These are phyloP conservation scores for Lunularia cruciata DNA, from an alignment of 225 moss, liverwort and hornwort species.

Conservation along the genomic window DNA sequence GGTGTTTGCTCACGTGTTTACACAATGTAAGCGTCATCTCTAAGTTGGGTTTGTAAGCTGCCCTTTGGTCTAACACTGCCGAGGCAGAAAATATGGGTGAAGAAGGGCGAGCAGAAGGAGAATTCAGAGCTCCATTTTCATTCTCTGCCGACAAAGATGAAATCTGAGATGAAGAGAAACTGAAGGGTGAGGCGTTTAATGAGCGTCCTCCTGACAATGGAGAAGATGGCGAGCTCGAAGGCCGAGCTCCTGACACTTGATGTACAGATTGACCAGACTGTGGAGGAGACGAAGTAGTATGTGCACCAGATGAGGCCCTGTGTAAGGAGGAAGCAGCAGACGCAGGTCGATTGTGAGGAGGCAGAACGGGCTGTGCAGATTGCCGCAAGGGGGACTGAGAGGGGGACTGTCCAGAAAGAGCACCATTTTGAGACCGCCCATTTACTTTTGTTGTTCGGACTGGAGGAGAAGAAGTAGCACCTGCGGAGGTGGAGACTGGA, in stretches of 20 bases:
- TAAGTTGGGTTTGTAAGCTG: slow-evolving; percentile 27
- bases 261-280: slow-evolving; percentile 13
- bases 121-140: slow-evolving; percentile 33
- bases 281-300: slow-evolving; percentile 4
- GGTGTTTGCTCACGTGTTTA: slow-evolving; percentile 66
- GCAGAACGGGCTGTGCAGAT: slow-evolving; percentile 23
- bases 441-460: slow-evolving; percentile 7
- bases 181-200: slow-evolving; percentile 13
- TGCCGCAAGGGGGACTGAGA: slow-evolving; percentile 37
- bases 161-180: slow-evolving; percentile 23
- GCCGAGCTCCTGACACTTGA: slow-evolving; percentile 20
- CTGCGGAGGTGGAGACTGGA: slow-evolving; percentile 13
- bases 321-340: slow-evolving; percentile 24
- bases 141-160: slow-evolving; percentile 19
- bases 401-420: slow-evolving; percentile 28
- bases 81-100: slow-evolving; percentile 38
- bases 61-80: slow-evolving; percentile 26
- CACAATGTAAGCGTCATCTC: slow-evolving; percentile 67
- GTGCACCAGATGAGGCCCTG: slow-evolving; percentile 18
- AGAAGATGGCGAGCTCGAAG: slow-evolving; percentile 34
- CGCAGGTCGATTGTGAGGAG: slow-evolving; percentile 30
- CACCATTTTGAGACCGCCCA: slow-evolving; percentile 37
- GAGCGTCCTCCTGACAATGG: slow-evolving; percentile 22
- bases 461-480: slow-evolving; percentile 17
- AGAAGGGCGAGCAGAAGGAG: slow-evolving; percentile 36